Evolutionary conservation across 1,284 basidiomycete genomes (phyloP).

Genomic region (Vanrija pseudolonga): DNA sequence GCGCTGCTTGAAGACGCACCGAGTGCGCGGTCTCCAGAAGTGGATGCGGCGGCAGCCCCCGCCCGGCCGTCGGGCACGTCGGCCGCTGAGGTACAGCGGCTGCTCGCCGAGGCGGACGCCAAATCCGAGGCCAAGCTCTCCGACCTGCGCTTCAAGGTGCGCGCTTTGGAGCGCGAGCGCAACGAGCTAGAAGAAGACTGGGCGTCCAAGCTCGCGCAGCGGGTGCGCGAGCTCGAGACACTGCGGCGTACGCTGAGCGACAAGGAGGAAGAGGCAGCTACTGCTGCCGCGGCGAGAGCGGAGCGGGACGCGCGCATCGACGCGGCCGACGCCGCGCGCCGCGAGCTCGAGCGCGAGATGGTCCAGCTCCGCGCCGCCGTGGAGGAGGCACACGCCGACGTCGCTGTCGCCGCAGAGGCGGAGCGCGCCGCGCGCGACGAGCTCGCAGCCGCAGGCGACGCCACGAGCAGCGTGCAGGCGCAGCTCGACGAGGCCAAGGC

Average conservation of each 20-base stretch:
- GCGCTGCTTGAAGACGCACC: slow-evolving; percentile 65
- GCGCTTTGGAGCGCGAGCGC: slow-evolving; percentile 43
- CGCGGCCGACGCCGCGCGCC: slow-evolving; percentile 58
- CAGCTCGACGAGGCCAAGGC: slow-evolving; percentile 48
- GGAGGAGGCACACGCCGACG: slow-evolving; percentile 56
- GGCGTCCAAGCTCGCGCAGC: slow-evolving; percentile 59
- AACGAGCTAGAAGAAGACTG: slow-evolving; percentile 69
- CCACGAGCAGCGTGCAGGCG: slow-evolving; percentile 38
- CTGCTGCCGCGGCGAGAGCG: slow-evolving; percentile 57
- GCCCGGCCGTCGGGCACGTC: slow-evolving; percentile 13
- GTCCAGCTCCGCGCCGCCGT: slow-evolving; percentile 43
- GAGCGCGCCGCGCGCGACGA: slow-evolving; percentile 51
- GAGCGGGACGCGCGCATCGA: slow-evolving; percentile 59
- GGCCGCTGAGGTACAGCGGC: slow-evolving; percentile 65
- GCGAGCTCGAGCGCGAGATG: slow-evolving; percentile 55
- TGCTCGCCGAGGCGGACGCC: slow-evolving; percentile 71
- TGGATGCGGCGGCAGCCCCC: neutral
- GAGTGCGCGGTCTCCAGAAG: neutral
- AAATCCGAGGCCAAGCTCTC: slow-evolving; percentile 70
- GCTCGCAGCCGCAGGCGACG: slow-evolving; percentile 35
- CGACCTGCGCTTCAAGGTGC: slow-evolving; percentile 58
- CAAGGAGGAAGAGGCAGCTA: slow-evolving; percentile 53
- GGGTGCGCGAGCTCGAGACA: slow-evolving; percentile 64
- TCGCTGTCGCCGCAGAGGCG: slow-evolving; percentile 42
- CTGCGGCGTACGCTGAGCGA: slow-evolving; percentile 60